Evolutionary conservation across 2,329 filamentous ascomycete species (phyloP), one percentile per base, ranked within the genome.

Genomic region (Immersiporthe knoxdaviesiana): DNA sequence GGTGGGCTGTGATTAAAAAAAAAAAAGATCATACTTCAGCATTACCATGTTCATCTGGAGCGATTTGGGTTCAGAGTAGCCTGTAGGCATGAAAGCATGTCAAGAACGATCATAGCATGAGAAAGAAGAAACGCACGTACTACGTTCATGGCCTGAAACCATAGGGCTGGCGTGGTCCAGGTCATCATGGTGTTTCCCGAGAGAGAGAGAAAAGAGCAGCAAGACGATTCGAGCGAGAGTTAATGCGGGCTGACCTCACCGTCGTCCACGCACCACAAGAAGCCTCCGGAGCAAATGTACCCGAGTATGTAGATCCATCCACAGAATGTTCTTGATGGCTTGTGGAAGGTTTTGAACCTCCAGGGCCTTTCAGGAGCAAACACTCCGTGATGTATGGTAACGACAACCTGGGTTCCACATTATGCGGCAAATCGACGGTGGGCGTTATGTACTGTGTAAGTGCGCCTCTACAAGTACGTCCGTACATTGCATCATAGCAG

Each of bases 401-500:
- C 1, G n/a, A 47, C 7, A 16, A 63, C 41, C 11, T n/a, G n/a
- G 37, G n/a, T 54, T 39, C 65, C 65, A 61, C 54, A 52, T 39
- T 27, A 47, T 47, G 30, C 65, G 54, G 47, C 65, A 61, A 66
- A 41, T 50, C 54, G 30, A 50, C 50, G 35, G 37, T 37, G 16
- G 47, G 16, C n/a, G 44, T 35, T 35, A n/a, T 35, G 35, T 35
- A 35, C 4, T 35, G n/a, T n/a, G n/a, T 56, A 12, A 32, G 21
- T 37, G 35, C 6, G 3, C 24, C 30, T 11, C 14, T 12, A 27
- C 47, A 56, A 37, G n/a, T 35, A n/a, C n/a, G n/a, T n/a, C n/a
- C n/a, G n/a, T n/a, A 32, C 32, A 66, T 66, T 66, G 65, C 65
- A 66, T 66, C 65, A 66, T 61, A 61, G 18, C 37, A 21, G 10